Evolutionary conservation across 495 filamentous ascomycete genomes (phyloP).

Genomic region (Friedmanniomyces endolithicus): DNA sequence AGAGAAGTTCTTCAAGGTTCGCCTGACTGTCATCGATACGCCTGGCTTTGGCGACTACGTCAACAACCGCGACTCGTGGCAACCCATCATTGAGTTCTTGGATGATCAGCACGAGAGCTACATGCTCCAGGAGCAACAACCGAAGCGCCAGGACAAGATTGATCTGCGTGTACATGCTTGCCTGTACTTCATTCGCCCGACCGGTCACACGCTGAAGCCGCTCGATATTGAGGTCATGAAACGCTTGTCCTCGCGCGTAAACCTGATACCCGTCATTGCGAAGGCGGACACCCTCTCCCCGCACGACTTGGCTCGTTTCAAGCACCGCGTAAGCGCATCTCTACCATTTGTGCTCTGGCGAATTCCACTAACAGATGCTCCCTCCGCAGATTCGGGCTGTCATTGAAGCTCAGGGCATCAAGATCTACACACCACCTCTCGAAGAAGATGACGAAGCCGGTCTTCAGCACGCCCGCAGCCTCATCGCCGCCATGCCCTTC

Average conservation of each 20-base stretch:
- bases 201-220: constrained; percentile 95
- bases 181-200: constrained; percentile 97
- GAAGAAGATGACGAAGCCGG: constrained; percentile 98
- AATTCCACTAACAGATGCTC: not conserved
- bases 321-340: constrained; percentile 57
- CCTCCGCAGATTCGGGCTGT: constrained; percentile 69
- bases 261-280: constrained; percentile 93
- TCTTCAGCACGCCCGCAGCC: constrained; percentile 78
- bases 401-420: constrained; percentile 95
- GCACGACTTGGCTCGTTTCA: constrained; percentile 78
- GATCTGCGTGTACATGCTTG: constrained; percentile 97
- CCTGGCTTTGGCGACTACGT: constrained; percentile 99
- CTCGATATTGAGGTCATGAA: constrained; percentile 99
- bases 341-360: not conserved
- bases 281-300: constrained; percentile 98
- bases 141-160: constrained; percentile 93
- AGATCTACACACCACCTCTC: constrained; percentile 94
- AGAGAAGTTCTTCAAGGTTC: constrained; percentile 99
- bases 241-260: constrained; percentile 89
- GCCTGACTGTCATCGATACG: constrained; percentile 95
- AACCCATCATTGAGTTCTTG: constrained; percentile 98
- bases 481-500: constrained; percentile 96
- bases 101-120: constrained; percentile 99
- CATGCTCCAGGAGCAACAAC: constrained; percentile 99
- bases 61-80: constrained; percentile 99